These are phyloP conservation scores for Sedum album DNA, from an alignment of 164 flowering plant genomes.

Conservation along the genomic window DNA sequence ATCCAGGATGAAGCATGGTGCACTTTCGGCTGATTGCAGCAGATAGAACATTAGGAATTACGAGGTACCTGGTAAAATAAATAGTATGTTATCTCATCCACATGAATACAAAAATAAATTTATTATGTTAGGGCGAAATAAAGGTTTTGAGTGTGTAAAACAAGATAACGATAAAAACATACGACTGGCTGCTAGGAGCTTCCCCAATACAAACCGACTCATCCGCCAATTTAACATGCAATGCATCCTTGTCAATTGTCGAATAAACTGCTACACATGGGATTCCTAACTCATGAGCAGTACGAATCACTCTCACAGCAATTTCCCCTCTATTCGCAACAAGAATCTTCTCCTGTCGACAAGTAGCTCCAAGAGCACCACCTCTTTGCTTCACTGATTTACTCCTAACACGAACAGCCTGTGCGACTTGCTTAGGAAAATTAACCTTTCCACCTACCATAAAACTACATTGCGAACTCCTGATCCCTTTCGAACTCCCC, in stretches of 20 bases:
- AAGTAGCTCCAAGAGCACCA: slow-evolving; percentile 56
- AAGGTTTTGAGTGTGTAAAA: background rate
- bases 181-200: slow-evolving; percentile 98
- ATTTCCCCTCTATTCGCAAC: slow-evolving; percentile 98
- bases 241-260: slow-evolving; percentile 94
- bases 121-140: background rate
- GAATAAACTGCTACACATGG: slow-evolving; percentile 98
- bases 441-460: slow-evolving; percentile 41
- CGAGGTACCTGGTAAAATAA: slow-evolving; percentile 53
- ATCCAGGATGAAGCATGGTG: slow-evolving; percentile 99
- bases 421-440: slow-evolving; percentile 43
- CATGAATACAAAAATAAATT: background rate
- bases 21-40: slow-evolving; percentile 83
- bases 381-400: slow-evolving; percentile 39
- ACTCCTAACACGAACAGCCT: slow-evolving; percentile 22
- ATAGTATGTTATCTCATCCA: background rate
- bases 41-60: slow-evolving; percentile 81
- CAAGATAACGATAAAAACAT: slow-evolving; percentile 21
- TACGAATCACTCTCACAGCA: slow-evolving; percentile 90
- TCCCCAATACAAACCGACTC: slow-evolving; percentile 99
- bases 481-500: slow-evolving; percentile 34
- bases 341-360: slow-evolving; percentile 70
- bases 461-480: slow-evolving; percentile 67
- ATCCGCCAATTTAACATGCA: slow-evolving; percentile 95
- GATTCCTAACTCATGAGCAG: slow-evolving; percentile 96